Conservation (phyloP, 2,329 filamentous ascomycete species). For the Simplicillium sp. region DNA sequence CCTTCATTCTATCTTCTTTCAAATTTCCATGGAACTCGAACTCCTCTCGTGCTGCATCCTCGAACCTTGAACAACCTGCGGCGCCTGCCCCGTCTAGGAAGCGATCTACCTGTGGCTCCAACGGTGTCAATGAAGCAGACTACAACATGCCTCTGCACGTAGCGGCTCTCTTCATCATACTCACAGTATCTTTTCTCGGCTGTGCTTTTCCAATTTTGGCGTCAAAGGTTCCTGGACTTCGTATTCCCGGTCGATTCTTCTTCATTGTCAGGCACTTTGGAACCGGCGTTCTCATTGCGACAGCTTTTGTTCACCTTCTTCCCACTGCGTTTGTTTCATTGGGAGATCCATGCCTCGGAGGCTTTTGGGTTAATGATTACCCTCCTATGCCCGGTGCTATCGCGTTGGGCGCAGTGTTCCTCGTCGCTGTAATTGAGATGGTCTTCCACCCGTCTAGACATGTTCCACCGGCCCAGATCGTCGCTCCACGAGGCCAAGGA, state of each 20-base stretch:
- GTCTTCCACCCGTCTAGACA: conserved; percentile 37
- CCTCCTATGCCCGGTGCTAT: conserved; percentile 71
- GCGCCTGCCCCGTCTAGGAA: conserved; percentile 6
- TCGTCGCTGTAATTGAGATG: conserved; percentile 77
- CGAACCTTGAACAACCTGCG: no score
- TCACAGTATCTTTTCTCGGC: conserved; percentile 36
- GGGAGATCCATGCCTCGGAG: conserved; percentile 57
- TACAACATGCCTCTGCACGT: conserved; percentile 52
- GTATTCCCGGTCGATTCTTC: conserved; percentile 45
- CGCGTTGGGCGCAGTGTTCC: conserved; percentile 67
- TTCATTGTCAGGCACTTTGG: conserved; percentile 60
- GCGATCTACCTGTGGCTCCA: conserved; percentile 18
- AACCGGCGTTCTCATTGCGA: conserved; percentile 66
- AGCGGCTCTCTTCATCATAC: conserved; percentile 42
- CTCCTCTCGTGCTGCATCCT: background rate
- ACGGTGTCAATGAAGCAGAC: conserved; percentile 18
- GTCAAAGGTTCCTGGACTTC: conserved; percentile 37
- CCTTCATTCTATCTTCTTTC: conserved; percentile 16
- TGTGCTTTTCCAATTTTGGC: conserved; percentile 46
- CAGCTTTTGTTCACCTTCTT: conserved; percentile 69
- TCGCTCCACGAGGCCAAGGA: conserved; percentile 6
- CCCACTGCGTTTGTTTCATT: conserved; percentile 57
- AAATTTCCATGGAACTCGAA: conserved; percentile 2
- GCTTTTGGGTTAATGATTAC: conserved; percentile 68
- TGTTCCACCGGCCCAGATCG: conserved; percentile 10